Conservation (phyloP, 345 rosid species). For the Hypericum perforatum region DNA sequence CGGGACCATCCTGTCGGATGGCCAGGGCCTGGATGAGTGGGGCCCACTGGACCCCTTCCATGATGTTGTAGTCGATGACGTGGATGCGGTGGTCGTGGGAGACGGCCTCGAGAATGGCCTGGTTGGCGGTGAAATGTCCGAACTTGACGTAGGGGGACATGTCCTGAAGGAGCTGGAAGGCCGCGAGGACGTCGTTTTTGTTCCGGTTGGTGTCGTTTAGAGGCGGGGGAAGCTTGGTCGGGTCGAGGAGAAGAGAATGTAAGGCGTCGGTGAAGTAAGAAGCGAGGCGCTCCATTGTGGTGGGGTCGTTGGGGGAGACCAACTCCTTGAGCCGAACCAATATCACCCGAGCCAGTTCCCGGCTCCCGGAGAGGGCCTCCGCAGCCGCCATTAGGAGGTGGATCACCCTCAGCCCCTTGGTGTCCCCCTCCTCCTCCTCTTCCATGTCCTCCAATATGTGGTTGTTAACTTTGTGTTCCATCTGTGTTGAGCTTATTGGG, state of each 20-base stretch:
- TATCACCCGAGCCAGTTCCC: slow-evolving; percentile 80
- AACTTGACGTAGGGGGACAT: slow-evolving; percentile 87
- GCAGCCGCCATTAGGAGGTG: slow-evolving; percentile 87
- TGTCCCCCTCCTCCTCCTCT: slow-evolving; percentile 27
- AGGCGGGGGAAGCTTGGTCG: slow-evolving; percentile 20
- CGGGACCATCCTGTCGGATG: slow-evolving; percentile 42
- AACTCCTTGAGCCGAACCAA: slow-evolving; percentile 89
- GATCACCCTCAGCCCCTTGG: slow-evolving; percentile 70
- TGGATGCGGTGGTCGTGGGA: slow-evolving; percentile 50
- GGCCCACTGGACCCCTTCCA: slow-evolving; percentile 91
- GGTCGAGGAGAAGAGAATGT: slow-evolving; percentile 28
- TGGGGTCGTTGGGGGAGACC: slow-evolving; percentile 50
- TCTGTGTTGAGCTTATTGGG: neutral
- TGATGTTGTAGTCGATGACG: slow-evolving; percentile 81
- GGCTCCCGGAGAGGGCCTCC: slow-evolving; percentile 66
- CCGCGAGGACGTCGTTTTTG: slow-evolving; percentile 50
- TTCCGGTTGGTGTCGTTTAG: slow-evolving; percentile 18
- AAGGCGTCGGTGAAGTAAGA: slow-evolving; percentile 74
- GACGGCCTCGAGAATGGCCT: slow-evolving; percentile 77
- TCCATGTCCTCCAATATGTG: too few relatives aligned
- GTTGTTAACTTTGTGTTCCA: too few relatives aligned
- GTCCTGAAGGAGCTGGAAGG: slow-evolving; percentile 72
- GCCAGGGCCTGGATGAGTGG: slow-evolving; percentile 75
- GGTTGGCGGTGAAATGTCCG: slow-evolving; percentile 87
- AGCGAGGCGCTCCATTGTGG: slow-evolving; percentile 85